These are phyloP conservation scores for Begonia peltatifolia DNA, from an alignment of 306 rosid species.

Conservation along the genomic window DNA sequence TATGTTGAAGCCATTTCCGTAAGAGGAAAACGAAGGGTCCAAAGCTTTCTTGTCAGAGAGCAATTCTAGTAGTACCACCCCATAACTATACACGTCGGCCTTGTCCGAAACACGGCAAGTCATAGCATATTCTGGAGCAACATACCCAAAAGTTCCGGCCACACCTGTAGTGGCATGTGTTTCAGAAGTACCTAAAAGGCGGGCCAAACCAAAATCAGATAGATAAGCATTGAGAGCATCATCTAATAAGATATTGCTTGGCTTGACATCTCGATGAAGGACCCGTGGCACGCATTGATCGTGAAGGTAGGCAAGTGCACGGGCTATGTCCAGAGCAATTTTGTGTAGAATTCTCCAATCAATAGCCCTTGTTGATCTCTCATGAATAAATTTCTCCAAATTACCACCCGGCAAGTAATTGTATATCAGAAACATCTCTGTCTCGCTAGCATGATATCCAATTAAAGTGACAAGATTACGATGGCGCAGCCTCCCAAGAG, in stretches of 20 bases:
- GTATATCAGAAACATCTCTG: conserved; percentile 84
- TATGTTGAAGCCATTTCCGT: conserved; percentile 86
- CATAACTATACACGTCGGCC: conserved; percentile 92
- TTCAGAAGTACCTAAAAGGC: conserved; percentile 88
- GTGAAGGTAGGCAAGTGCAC: conserved; percentile 81
- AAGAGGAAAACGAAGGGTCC: conserved; percentile 81
- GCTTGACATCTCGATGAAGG: conserved; percentile 89
- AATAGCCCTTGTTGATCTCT: conserved; percentile 68
- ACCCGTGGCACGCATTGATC: conserved; percentile 90
- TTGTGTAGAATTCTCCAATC: conserved; percentile 92
- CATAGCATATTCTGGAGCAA: conserved; percentile 96
- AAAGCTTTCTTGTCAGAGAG: conserved; percentile 88
- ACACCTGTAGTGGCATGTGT: conserved; percentile 97
- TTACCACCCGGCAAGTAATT: conserved; percentile 86
- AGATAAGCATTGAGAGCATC: conserved; percentile 77
- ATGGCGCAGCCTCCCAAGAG: conserved; percentile 87
- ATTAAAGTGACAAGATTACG: conserved; percentile 74
- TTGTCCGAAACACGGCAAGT: conserved; percentile 94
- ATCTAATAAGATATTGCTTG: conserved; percentile 83
- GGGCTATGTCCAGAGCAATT: conserved; percentile 83
- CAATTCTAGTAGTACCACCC: conserved; percentile 84
- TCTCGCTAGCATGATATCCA: conserved; percentile 88
- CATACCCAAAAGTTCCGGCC: conserved; percentile 93
- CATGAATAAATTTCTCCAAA: conserved; percentile 80
- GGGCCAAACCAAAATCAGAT: conserved; percentile 93